Evolutionary conservation across 208 protist genomes (phyloP).

Genomic region (Wallacemonas sp.): DNA sequence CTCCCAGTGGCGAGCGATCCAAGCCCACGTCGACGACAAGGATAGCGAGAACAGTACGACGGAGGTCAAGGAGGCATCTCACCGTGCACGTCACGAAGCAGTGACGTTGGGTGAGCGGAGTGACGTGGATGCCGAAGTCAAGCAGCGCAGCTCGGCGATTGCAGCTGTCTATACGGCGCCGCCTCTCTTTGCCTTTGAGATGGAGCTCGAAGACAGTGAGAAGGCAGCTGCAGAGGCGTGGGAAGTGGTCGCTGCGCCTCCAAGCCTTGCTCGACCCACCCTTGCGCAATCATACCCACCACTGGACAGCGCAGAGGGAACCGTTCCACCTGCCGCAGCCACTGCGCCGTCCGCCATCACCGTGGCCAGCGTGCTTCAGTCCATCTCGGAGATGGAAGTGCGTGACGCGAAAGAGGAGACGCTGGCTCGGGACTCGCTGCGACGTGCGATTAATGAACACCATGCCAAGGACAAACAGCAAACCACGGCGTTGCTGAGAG

Average conservation of each 20-base stretch:
- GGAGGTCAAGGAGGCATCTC: no score
- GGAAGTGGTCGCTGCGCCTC: constrained; percentile 21
- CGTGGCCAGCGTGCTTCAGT: constrained; percentile 24
- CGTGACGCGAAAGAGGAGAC: constrained; percentile 32
- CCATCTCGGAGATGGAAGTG: constrained; percentile 35
- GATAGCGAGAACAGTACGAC: no score
- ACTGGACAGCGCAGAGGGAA: background rate
- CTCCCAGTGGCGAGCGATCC: background rate
- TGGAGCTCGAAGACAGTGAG: constrained; percentile 36
- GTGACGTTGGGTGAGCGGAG: no score
- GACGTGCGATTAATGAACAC: background rate
- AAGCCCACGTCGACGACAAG: background rate
- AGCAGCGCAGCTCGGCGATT: no score
- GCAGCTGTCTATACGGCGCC: no score
- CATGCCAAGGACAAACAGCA: background rate
- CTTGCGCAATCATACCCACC: no score
- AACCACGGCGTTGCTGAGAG: constrained; percentile 5
- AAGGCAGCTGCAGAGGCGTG: constrained; percentile 26
- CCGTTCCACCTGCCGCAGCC: background rate
- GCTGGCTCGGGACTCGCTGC: constrained; percentile 10
- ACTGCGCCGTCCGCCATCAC: background rate
- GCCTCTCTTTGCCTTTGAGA: constrained; percentile 65
- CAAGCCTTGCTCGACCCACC: no score
- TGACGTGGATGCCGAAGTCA: no score
- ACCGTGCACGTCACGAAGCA: no score